phyloP scores from a whole-genome alignment of 768 basidiomycete genomes.

The Sarcodon aspratus region DNA sequence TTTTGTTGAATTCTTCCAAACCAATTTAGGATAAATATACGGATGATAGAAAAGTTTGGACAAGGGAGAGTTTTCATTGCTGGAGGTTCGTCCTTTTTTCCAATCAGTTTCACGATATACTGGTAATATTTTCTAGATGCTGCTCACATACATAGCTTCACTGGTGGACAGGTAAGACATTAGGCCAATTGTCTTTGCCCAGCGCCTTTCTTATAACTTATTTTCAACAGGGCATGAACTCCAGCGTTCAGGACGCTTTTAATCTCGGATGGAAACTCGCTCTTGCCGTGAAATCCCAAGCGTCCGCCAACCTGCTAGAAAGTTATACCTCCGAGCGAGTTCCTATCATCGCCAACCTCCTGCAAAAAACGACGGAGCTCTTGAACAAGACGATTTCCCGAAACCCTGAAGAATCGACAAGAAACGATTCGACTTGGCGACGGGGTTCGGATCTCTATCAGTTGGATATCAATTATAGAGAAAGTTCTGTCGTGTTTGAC shows the following conservation, averaged over 20 bases:
- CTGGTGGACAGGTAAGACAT: conserved; percentile 18
- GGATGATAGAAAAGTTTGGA: conserved; percentile 32
- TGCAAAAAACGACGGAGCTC: conserved; percentile 11
- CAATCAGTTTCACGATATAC: not conserved
- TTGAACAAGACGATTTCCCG: conserved; percentile 4
- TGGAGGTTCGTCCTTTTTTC: conserved; percentile 24
- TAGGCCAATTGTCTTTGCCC: not conserved
- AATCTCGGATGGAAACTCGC: no score
- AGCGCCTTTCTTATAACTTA: not conserved
- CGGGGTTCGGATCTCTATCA: no score
- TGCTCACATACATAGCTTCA: no score
- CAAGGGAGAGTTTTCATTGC: conserved; percentile 33
- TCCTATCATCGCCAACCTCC: conserved; percentile 17
- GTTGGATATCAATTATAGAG: no score
- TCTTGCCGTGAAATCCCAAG: no score
- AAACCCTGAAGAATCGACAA: conserved; percentile 23
- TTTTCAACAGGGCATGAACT: conserved; percentile 11
- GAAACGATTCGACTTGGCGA: not conserved
- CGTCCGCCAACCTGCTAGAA: no score
- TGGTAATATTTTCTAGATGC: conserved; percentile 15
- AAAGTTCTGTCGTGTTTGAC: no score
- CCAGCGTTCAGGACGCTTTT: no score
- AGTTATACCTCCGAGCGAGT: no score
- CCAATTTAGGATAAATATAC: conserved; percentile 32
- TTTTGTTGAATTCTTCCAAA: conserved; percentile 5